A percentile compares a stretch with the other conserved stretches of the same genome.
phyloP scores from a whole-genome alignment of 2,329 filamentous ascomycete genomes.

The Botrytis medusae region DNA sequence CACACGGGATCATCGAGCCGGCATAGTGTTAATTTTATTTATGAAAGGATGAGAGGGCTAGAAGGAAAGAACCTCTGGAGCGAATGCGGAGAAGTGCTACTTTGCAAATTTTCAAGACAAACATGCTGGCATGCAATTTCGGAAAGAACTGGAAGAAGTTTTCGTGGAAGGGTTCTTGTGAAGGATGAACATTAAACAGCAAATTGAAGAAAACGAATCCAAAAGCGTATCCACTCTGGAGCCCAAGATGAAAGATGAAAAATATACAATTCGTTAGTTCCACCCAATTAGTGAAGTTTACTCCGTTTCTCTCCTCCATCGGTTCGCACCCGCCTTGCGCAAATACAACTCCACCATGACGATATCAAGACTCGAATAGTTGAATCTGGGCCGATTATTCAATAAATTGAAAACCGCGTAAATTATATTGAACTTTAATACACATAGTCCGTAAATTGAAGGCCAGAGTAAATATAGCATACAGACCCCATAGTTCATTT shows the following conservation, averaged over 20 bases:
- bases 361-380: neutral
- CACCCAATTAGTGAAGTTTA: neutral
- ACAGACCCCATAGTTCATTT: slow-evolving; percentile 10
- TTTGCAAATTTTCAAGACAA: neutral
- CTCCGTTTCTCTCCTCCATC: neutral
- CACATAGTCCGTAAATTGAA: neutral
- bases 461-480: neutral
- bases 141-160: neutral
- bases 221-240: neutral
- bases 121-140: neutral
- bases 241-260: neutral
- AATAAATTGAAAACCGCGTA: slow-evolving; percentile 12
- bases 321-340: neutral
- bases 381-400: neutral
- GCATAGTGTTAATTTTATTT: slow-evolving; percentile 4
- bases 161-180: neutral
- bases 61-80: neutral
- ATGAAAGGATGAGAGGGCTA: neutral
- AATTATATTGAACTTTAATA: neutral
- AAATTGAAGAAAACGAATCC: neutral
- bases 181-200: neutral
- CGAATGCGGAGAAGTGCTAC: neutral
- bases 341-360: slow-evolving; percentile 3
- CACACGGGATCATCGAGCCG: neutral
- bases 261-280: neutral